These are phyloP conservation scores for Pseudohyphozyma bogoriensis DNA, from an alignment of 768 basidiomycete genomes.

Conservation along the genomic window DNA sequence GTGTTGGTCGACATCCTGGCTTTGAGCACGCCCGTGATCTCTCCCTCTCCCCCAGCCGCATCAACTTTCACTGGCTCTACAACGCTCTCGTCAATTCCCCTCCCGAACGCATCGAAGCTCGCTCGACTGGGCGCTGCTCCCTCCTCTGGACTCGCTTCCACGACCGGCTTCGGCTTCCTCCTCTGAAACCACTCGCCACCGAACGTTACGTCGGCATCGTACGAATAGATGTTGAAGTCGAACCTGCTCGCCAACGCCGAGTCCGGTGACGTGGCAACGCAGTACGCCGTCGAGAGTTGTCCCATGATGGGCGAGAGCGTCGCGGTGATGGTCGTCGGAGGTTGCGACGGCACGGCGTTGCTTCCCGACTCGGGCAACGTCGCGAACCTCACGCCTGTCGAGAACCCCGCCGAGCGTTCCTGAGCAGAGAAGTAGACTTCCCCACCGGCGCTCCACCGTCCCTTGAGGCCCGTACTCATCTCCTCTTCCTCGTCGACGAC, in stretches of 20 bases:
- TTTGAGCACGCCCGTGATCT: slow-evolving; percentile 75
- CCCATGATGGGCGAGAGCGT: slow-evolving; percentile 95
- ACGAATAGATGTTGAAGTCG: slow-evolving; percentile 94
- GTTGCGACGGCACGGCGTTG: slow-evolving; percentile 55
- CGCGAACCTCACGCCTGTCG: slow-evolving; percentile 86
- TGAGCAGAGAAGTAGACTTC: slow-evolving; percentile 89
- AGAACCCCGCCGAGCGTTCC: slow-evolving; percentile 91
- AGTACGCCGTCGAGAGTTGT: slow-evolving; percentile 82
- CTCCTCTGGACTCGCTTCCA: neutral
- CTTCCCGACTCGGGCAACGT: slow-evolving; percentile 62
- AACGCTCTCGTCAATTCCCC: neutral
- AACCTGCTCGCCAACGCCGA: slow-evolving; percentile 64
- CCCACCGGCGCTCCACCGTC: slow-evolving; percentile 81
- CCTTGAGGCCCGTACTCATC: slow-evolving; percentile 79
- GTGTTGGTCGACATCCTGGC: slow-evolving; percentile 80
- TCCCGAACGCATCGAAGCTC: slow-evolving; percentile 25
- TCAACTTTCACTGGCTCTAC: neutral
- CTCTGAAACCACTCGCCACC: slow-evolving; percentile 73
- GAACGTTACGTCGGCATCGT: slow-evolving; percentile 90
- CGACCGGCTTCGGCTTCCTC: slow-evolving; percentile 28
- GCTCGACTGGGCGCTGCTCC: neutral
- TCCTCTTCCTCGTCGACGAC: slow-evolving; percentile 80
- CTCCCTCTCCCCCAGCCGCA: slow-evolving; percentile 29
- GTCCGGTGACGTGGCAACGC: slow-evolving; percentile 73
- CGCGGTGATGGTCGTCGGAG: slow-evolving; percentile 88